Percentiles rank a stretch among this genome's conserved stretches.
Evolutionary conservation across 805 yeast species (phyloP).

Genomic region (Blastobotrys chiropterorum): DNA sequence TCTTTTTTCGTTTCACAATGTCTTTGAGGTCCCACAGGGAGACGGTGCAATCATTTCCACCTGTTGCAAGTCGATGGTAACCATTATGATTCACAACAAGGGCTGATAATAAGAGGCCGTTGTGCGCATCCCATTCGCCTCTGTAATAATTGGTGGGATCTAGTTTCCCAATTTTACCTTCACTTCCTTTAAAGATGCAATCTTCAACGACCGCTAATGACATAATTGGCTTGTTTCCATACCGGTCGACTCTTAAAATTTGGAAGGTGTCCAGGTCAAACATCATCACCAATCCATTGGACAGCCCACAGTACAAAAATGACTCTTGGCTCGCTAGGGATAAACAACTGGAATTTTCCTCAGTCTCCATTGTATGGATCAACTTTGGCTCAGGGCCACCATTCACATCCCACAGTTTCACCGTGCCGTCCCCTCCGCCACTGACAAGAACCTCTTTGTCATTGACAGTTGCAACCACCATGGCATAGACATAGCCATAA

Average conservation of each 20-base stretch:
- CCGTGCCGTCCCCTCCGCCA: constrained; percentile 88
- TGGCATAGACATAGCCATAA: constrained; percentile 79
- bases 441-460: constrained; percentile 42
- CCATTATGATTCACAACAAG: constrained; percentile 39
- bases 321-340: constrained; percentile 60
- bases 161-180: constrained; percentile 46
- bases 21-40: constrained; percentile 60
- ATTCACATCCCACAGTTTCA: constrained; percentile 68
- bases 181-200: constrained; percentile 59
- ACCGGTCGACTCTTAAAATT: constrained; percentile 34
- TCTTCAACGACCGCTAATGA: constrained; percentile 52
- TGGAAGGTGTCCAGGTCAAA: constrained; percentile 88
- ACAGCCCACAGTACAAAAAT: constrained; percentile 76
- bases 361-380: constrained; percentile 46
- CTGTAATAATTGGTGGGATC: constrained; percentile 41
- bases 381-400: constrained; percentile 14
- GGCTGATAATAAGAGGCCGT: constrained; percentile 54
- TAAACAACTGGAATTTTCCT: constrained; percentile 51
- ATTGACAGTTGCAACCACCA: constrained; percentile 35
- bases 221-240: constrained; percentile 47
- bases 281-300: constrained; percentile 66
- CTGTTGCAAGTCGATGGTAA: constrained; percentile 47
- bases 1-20: neutral
- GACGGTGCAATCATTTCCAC: constrained; percentile 63
- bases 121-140: constrained; percentile 46